Conservation (phyloP, 2,329 filamentous ascomycete species). For the Colletotrichum gloeosporioides region DNA sequence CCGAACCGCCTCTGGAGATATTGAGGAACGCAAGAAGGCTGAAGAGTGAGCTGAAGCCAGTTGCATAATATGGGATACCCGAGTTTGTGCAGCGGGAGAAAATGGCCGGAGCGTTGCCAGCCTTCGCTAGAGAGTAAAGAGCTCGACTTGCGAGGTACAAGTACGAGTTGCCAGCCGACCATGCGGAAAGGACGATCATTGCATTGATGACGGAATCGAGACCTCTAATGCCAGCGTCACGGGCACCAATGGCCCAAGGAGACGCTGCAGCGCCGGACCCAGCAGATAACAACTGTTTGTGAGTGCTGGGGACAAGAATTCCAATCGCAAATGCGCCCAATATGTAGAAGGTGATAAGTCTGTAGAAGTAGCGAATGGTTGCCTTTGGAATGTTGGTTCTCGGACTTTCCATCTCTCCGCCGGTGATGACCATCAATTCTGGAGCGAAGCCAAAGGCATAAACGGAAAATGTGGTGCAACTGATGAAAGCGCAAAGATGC, state of each 20-base stretch:
- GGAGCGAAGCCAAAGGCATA: constrained; percentile 26
- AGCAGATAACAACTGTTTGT: constrained; percentile 39
- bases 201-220: constrained; percentile 61
- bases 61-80: constrained; percentile 42
- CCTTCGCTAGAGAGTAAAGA: constrained; percentile 58
- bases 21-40: constrained; percentile 66
- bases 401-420: constrained; percentile 42
- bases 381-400: constrained; percentile 40
- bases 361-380: constrained; percentile 26
- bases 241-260: constrained; percentile 54
- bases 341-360: constrained; percentile 45
- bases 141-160: constrained; percentile 60
- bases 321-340: constrained; percentile 56
- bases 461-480: constrained; percentile 23
- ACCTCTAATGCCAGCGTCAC: constrained; percentile 55
- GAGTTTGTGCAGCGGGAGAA: constrained; percentile 33
- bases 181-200: constrained; percentile 56
- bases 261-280: constrained; percentile 41
- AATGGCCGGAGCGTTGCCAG: constrained; percentile 51
- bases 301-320: constrained; percentile 58
- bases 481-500: constrained; percentile 15
- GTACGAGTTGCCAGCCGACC: constrained; percentile 54
- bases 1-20: constrained; percentile 52
- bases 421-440: constrained; percentile 23
- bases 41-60: constrained; percentile 59